phyloP scores from a whole-genome alignment of 352 stramenopile genomes.

The Globisporangium paroecandrum region DNA sequence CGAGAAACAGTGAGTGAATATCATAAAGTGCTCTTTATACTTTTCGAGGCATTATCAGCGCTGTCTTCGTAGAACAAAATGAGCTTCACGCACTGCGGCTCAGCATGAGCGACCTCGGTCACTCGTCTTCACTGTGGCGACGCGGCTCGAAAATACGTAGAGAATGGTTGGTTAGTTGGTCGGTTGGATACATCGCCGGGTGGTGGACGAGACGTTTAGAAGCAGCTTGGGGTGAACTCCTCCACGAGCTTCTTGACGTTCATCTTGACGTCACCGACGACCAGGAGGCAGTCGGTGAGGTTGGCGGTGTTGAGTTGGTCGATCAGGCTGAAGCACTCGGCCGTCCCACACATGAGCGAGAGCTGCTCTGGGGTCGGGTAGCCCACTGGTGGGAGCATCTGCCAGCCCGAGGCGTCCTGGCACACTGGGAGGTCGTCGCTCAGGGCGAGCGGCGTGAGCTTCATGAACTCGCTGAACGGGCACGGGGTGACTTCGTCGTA shows the following conservation, averaged over 20 bases:
- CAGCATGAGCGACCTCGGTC: background rate
- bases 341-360: background rate
- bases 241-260: background rate
- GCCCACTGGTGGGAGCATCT: background rate
- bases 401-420: background rate
- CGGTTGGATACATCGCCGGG: background rate
- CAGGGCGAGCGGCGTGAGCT: conserved; percentile 3
- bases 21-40: background rate
- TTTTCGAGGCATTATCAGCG: background rate
- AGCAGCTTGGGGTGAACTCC: background rate
- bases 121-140: background rate
- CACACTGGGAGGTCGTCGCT: background rate
- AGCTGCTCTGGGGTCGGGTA: background rate
- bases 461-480: conserved; percentile 6
- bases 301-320: background rate
- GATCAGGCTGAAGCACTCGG: background rate
- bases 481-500: conserved; percentile 9
- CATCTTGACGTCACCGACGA: background rate
- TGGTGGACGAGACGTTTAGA: background rate
- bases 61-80: background rate
- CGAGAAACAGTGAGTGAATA: background rate
- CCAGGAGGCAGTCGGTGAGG: background rate
- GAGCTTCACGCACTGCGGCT: background rate
- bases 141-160: background rate
- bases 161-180: background rate